Conservation (phyloP, 2,329 filamentous ascomycete species). For the Trichoderma guizhouense region DNA sequence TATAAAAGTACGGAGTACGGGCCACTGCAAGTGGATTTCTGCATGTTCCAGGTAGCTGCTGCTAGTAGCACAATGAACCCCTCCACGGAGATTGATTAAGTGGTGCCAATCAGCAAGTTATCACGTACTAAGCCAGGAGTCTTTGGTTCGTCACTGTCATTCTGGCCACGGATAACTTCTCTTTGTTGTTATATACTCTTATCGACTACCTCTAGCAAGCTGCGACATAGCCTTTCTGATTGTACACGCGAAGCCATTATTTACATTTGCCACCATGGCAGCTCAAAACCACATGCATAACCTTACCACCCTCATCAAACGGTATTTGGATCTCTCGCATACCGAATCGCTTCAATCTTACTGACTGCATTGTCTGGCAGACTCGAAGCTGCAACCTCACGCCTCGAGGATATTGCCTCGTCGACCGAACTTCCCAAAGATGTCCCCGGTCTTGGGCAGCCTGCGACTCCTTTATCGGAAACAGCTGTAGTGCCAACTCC, state of each 20-base stretch:
- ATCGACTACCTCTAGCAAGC: background rate
- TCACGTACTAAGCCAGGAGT: constrained; percentile 1
- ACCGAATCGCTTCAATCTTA: constrained; percentile 21
- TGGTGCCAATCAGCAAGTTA: constrained; percentile 10
- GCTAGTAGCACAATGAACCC: background rate
- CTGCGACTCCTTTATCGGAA: constrained; percentile 32
- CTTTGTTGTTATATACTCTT: background rate
- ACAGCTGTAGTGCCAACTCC: constrained; percentile 33
- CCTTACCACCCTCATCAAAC: constrained; percentile 94
- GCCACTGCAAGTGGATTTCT: background rate
- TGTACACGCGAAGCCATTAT: background rate
- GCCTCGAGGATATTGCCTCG: constrained; percentile 92
- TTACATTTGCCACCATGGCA: constrained; percentile 47
- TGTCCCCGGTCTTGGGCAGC: constrained; percentile 43
- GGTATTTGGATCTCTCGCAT: constrained; percentile 51
- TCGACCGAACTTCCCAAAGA: constrained; percentile 61
- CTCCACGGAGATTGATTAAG: background rate
- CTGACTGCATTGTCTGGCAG: constrained; percentile 55
- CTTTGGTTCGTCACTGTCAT: constrained; percentile 10
- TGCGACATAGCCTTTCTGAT: background rate
- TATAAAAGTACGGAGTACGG: background rate
- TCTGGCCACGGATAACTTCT: constrained; percentile 10
- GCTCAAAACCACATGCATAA: constrained; percentile 88
- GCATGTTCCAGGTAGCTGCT: background rate
- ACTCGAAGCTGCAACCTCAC: constrained; percentile 93